These are phyloP conservation scores for Lipomyces yamanashiensis DNA, from an alignment of 805 yeast species.

Conservation along the genomic window DNA sequence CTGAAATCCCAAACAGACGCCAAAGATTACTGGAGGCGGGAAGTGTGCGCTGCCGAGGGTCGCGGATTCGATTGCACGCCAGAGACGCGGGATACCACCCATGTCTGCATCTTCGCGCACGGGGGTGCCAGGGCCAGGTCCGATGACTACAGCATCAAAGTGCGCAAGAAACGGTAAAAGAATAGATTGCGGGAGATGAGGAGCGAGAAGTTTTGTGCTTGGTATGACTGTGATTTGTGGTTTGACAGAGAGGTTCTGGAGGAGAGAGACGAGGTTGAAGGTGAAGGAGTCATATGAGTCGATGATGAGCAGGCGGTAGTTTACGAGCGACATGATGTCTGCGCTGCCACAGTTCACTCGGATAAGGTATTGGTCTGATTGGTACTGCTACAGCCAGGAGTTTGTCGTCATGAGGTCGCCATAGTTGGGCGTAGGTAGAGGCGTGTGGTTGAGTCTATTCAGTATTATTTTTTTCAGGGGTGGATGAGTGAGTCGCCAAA, in stretches of 20 bases:
- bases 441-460: too few relatives aligned
- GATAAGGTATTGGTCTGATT: too few relatives aligned
- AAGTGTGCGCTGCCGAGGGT: conserved; percentile 20
- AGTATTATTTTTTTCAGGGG: too few relatives aligned
- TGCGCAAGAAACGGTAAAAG: conserved; percentile 52
- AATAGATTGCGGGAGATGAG: conserved; percentile 55
- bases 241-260: conserved; percentile 41
- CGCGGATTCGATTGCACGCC: conserved; percentile 45
- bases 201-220: conserved; percentile 27
- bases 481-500: too few relatives aligned
- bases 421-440: too few relatives aligned
- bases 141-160: conserved; percentile 80
- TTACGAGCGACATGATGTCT: neutral
- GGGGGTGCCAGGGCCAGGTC: conserved; percentile 99
- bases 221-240: conserved; percentile 47
- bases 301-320: conserved; percentile 54
- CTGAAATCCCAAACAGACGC: conserved; percentile 94
- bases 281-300: conserved; percentile 98
- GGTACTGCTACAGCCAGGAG: too few relatives aligned
- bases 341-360: neutral
- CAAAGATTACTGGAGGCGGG: conserved; percentile 57
- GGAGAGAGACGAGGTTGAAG: conserved; percentile 70
- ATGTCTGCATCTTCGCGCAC: conserved; percentile 56
- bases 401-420: too few relatives aligned
- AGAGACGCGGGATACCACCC: conserved; percentile 70